Percentiles rank a stretch among this genome's conserved stretches.
Evolutionary conservation across 176 grass and related monocot species (phyloP).

Genomic region (Eragrostis nindensis): DNA sequence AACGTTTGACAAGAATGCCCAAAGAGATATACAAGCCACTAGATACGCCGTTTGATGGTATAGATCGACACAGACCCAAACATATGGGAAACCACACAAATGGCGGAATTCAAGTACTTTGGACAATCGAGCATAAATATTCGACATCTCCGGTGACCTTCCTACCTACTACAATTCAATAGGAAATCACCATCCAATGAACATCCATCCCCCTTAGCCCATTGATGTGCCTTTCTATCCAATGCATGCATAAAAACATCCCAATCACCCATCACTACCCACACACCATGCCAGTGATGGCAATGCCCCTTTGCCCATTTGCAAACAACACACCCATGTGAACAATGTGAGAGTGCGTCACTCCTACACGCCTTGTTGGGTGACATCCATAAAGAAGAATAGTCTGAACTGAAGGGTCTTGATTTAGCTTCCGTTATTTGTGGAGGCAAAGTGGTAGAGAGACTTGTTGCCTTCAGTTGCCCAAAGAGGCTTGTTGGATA

Average conservation of each 20-base stretch:
- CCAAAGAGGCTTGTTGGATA: slow-evolving; percentile 11
- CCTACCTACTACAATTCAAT: not conserved
- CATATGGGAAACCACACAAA: not conserved
- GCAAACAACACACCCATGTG: slow-evolving; percentile 17
- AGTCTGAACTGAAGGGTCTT: too few relatives aligned
- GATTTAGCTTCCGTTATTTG: slow-evolving; percentile 21
- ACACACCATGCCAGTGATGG: not conserved
- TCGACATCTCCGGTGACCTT: not conserved
- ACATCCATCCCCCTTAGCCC: not conserved
- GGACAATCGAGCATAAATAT: too few relatives aligned
- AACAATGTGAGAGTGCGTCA: slow-evolving; percentile 29
- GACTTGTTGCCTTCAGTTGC: slow-evolving; percentile 1
- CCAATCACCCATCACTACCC: slow-evolving; percentile 23
- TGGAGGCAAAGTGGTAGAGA: slow-evolving; percentile 8
- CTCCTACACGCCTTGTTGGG: slow-evolving; percentile 9
- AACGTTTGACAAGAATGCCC: slow-evolving; percentile 5
- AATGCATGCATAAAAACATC: not conserved
- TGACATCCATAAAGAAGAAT: slow-evolving; percentile 22
- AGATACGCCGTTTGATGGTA: not conserved
- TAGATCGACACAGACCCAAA: not conserved
- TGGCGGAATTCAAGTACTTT: not conserved
- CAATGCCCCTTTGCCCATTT: not conserved
- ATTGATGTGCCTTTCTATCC: too few relatives aligned
- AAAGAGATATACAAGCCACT: not conserved
- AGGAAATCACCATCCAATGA: too few relatives aligned